Percentiles rank a stretch among this genome's conserved stretches.
These are phyloP conservation scores for Colletotrichum tabaci DNA, from an alignment of 2,329 filamentous ascomycete species.

Conservation along the genomic window DNA sequence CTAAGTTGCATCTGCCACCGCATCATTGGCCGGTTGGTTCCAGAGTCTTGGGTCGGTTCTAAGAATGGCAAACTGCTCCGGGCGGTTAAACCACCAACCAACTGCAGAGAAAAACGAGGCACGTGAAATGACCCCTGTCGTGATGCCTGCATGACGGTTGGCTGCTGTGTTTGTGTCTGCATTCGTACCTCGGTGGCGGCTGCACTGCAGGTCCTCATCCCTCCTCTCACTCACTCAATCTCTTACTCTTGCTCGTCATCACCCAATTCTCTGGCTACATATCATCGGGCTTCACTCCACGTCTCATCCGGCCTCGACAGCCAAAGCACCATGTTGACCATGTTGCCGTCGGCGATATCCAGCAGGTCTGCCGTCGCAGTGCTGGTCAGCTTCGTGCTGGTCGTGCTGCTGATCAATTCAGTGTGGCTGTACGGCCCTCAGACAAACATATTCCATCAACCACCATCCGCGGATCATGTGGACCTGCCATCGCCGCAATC, in stretches of 20 bases:
- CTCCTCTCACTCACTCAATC: no score
- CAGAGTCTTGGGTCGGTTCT: not conserved
- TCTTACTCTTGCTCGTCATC: not conserved
- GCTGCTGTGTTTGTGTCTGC: no score
- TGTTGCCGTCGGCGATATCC: slow-evolving; percentile 7
- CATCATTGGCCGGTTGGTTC: not conserved
- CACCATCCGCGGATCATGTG: not conserved
- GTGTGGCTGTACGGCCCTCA: not conserved
- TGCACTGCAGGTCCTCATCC: no score
- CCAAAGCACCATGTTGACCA: not conserved
- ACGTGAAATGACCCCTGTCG: not conserved
- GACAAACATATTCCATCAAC: not conserved
- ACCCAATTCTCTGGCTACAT: not conserved
- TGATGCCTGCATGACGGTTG: not conserved
- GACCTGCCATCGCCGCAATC: not conserved
- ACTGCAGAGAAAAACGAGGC: not conserved
- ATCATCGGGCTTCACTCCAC: not conserved
- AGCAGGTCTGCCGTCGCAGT: not conserved
- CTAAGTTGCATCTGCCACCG: not conserved
- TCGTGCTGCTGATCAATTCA: slow-evolving; percentile 6
- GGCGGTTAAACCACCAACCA: no score
- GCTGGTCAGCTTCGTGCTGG: not conserved
- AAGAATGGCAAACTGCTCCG: no score
- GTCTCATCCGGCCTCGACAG: not conserved
- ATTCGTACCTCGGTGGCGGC: no score